phyloP scores from a whole-genome alignment of 208 protist species.

The Porcisia deanei region DNA sequence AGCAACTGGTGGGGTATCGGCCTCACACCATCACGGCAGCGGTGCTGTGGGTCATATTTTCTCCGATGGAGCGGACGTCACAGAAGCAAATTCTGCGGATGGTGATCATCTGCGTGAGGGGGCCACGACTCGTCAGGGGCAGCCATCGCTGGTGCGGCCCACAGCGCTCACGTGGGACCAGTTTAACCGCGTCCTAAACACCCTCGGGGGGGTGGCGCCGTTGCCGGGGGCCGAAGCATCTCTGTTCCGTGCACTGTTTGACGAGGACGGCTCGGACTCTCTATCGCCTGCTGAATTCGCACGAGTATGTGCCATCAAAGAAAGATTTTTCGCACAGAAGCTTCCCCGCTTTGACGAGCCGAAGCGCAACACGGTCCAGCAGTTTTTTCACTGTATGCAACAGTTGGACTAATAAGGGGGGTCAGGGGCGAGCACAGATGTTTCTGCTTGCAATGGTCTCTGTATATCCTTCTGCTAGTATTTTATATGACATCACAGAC shows the following conservation, averaged over 20 bases:
- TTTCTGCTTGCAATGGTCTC: background rate
- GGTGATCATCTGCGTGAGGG: background rate
- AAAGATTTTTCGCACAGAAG: constrained; percentile 43
- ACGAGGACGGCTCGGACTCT: constrained; percentile 56
- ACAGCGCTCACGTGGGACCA: constrained; percentile 50
- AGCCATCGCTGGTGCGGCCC: constrained; percentile 30
- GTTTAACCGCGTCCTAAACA: constrained; percentile 47
- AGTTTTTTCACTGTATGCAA: constrained; percentile 81
- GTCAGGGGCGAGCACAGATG: background rate
- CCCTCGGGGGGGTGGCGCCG: constrained; percentile 31
- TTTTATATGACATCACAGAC: no score
- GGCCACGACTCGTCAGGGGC: background rate
- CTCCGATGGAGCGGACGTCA: background rate
- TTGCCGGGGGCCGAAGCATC: constrained; percentile 41
- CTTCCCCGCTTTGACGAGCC: constrained; percentile 56
- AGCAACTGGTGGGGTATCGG: no score
- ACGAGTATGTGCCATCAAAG: constrained; percentile 43
- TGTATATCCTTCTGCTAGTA: background rate
- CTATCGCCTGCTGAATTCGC: constrained; percentile 66
- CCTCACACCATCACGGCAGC: background rate
- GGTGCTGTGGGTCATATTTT: no score
- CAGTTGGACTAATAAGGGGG: constrained; percentile 44
- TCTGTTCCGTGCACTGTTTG: constrained; percentile 52
- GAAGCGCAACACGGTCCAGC: constrained; percentile 54
- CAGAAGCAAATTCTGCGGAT: background rate